These are phyloP conservation scores for Litchi chinensis DNA, from an alignment of 345 rosid genomes.

Conservation along the genomic window DNA sequence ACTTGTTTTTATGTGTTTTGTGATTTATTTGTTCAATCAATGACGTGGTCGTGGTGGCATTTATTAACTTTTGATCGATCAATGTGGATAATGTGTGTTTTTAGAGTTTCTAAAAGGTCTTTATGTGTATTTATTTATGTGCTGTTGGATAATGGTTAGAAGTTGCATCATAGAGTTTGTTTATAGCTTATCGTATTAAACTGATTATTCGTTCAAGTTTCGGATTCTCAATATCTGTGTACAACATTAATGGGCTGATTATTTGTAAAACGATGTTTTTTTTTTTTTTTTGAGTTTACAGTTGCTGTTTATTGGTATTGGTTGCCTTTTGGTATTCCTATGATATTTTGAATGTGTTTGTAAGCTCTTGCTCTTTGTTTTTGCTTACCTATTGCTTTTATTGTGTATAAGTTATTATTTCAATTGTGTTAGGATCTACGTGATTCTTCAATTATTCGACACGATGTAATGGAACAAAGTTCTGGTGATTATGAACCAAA, in stretches of 20 bases:
- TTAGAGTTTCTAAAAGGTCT: not conserved
- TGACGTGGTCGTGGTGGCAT: too few species aligned
- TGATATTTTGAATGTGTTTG: not conserved
- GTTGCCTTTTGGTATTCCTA: not conserved
- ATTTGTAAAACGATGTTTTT: not conserved
- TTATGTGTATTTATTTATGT: not conserved
- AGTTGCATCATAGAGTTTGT: not conserved
- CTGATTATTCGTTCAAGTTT: not conserved
- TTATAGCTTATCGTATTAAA: not conserved
- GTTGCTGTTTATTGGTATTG: not conserved
- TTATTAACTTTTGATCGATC: not conserved
- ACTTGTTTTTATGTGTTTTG: not conserved
- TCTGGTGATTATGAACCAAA: conserved; percentile 42
- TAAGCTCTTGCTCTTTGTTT: conserved; percentile 19
- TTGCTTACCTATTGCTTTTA: not conserved
- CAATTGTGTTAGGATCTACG: conserved; percentile 42
- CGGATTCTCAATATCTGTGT: not conserved
- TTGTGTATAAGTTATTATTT: not conserved
- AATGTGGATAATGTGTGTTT: not conserved
- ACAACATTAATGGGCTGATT: not conserved
- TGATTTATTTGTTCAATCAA: not conserved
- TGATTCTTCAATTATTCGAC: conserved; percentile 34
- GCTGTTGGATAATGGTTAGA: not conserved
- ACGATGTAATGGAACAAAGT: conserved; percentile 35
- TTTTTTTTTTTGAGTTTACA: not conserved